Percentiles rank a stretch among this genome's conserved stretches.
Conservation (phyloP, 2,329 filamentous ascomycete genomes). For the Dactylellina parvicollis region DNA sequence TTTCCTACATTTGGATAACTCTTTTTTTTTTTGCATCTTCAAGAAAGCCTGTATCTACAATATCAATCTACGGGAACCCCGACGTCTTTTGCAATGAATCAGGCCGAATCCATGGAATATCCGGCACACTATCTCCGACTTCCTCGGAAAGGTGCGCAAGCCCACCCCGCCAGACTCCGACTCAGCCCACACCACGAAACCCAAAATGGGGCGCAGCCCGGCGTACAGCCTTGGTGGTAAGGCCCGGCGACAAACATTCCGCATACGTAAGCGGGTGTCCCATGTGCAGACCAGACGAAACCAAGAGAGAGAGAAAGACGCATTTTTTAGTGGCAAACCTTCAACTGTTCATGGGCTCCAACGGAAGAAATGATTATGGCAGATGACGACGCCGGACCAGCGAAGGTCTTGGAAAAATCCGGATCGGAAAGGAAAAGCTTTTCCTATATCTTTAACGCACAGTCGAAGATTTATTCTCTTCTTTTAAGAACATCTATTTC, state of each 20-base stretch:
- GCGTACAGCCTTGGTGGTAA: too few species aligned
- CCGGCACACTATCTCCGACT: background rate
- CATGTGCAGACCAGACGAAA: slow-evolving; percentile 11
- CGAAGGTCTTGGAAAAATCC: slow-evolving; percentile 4
- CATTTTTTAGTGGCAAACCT: slow-evolving; percentile 30
- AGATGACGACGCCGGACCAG: slow-evolving; percentile 37
- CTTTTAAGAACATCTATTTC: background rate
- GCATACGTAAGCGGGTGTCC: slow-evolving; percentile 21
- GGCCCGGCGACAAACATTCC: slow-evolving; percentile 24
- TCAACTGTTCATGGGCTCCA: background rate
- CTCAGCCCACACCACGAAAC: slow-evolving; percentile 7
- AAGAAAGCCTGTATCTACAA: background rate
- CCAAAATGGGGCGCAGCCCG: slow-evolving; percentile 20
- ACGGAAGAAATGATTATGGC: slow-evolving; percentile 30
- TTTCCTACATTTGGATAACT: too few species aligned
- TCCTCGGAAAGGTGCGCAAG: background rate
- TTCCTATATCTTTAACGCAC: background rate
- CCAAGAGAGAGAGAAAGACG: too few species aligned
- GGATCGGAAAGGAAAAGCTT: background rate
- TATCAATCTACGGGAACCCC: background rate
- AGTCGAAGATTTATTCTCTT: background rate
- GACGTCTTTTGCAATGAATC: background rate
- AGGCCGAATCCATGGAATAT: background rate
- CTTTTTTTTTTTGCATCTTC: background rate
- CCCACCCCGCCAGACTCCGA: slow-evolving; percentile 21